Evolutionary conservation across 2,329 filamentous ascomycete genomes (phyloP).

Genomic region (Orbilia blumenaviensis): DNA sequence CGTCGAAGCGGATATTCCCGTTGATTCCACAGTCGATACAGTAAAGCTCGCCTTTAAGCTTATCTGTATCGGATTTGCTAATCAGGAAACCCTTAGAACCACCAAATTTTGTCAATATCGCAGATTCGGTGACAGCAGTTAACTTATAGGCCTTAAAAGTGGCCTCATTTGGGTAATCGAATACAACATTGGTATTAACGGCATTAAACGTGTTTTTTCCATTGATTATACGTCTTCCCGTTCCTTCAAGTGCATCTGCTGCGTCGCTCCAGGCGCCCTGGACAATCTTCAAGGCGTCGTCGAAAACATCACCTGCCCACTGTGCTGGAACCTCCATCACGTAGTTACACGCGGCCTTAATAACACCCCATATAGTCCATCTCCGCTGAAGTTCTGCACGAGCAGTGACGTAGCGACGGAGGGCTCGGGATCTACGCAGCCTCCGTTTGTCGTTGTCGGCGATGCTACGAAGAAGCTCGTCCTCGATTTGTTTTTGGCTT

Average conservation of each 20-base stretch:
- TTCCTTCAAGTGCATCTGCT: constrained; percentile 4
- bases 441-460: neutral
- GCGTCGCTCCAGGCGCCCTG: constrained; percentile 14
- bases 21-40: constrained; percentile 21
- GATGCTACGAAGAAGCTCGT: constrained; percentile 16
- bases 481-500: constrained; percentile 1
- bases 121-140: neutral
- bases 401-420: neutral
- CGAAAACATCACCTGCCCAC: constrained; percentile 6
- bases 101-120: constrained; percentile 1
- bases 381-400: constrained; percentile 5
- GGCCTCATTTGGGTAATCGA: constrained; percentile 7
- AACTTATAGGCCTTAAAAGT: constrained; percentile 4
- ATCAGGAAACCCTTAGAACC: constrained; percentile 4
- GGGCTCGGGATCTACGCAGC: neutral
- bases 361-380: constrained; percentile 15
- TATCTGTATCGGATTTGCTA: constrained; percentile 6
- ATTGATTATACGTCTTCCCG: constrained; percentile 1
- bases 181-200: constrained; percentile 15
- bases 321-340: constrained; percentile 5
- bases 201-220: constrained; percentile 14
- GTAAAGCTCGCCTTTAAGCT: constrained; percentile 9
- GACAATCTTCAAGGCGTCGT: constrained; percentile 11
- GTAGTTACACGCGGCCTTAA: constrained; percentile 11
- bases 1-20: constrained; percentile 15